These are phyloP conservation scores for Moesziomyces antarcticus DNA, from an alignment of 1,284 basidiomycete species.

Conservation along the genomic window DNA sequence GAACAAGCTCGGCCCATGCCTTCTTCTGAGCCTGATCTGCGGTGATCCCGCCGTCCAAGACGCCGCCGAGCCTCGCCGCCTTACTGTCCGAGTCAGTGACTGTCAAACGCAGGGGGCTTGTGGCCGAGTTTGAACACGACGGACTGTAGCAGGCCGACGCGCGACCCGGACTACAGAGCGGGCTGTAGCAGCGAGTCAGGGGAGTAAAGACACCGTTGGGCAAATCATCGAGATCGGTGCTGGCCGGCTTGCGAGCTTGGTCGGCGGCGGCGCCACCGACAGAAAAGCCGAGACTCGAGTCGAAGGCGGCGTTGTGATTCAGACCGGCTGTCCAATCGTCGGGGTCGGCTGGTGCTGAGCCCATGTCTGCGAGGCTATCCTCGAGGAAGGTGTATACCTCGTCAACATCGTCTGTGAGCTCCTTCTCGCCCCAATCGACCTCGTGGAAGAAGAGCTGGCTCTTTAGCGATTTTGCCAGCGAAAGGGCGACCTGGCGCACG, in stretches of 20 bases:
- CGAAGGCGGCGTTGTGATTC: constrained; percentile 22
- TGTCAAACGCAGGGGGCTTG: constrained; percentile 26
- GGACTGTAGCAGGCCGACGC: constrained; percentile 46
- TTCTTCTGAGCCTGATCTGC: constrained; percentile 58
- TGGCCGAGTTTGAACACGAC: constrained; percentile 50
- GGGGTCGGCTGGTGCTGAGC: constrained; percentile 16
- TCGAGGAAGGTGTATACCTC: constrained; percentile 97
- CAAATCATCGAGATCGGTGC: constrained; percentile 75
- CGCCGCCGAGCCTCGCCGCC: constrained; percentile 9
- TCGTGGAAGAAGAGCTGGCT: constrained; percentile 95
- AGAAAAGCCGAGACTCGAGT: constrained; percentile 30
- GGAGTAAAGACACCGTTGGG: constrained; percentile 96
- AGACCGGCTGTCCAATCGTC: constrained; percentile 43
- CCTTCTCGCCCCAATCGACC: constrained; percentile 90
- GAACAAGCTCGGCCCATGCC: constrained; percentile 82
- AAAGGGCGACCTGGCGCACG: constrained; percentile 78
- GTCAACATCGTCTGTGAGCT: constrained; percentile 87
- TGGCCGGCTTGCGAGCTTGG: constrained; percentile 17
- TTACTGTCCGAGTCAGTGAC: constrained; percentile 13
- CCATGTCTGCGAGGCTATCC: constrained; percentile 70
- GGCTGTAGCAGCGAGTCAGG: constrained; percentile 96
- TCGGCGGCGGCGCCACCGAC: constrained; percentile 9
- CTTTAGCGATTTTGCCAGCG: constrained; percentile 87
- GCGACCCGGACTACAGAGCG: constrained; percentile 78
- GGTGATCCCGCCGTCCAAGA: constrained; percentile 10